phyloP scores from a whole-genome alignment of 2,329 filamentous ascomycete genomes.

The Ophiocordyceps australis region DNA sequence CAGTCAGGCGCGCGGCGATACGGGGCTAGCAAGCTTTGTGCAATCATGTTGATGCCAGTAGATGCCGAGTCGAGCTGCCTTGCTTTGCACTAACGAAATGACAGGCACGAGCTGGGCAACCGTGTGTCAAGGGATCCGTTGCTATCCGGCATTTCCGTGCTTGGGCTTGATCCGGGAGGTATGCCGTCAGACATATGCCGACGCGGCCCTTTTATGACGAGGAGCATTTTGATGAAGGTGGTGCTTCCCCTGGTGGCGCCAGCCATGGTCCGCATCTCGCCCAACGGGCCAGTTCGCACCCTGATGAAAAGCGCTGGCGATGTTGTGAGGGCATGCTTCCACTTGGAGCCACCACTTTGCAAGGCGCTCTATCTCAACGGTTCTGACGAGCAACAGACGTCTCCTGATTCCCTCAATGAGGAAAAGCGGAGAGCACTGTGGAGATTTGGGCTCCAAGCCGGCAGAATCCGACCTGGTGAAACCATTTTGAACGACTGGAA shows the following conservation, averaged over 20 bases:
- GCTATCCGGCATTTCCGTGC: conserved; percentile 14
- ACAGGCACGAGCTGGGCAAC: conserved; percentile 14
- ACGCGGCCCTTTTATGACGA: conserved; percentile 8
- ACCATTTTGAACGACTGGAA: conserved; percentile 10
- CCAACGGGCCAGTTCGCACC: conserved; percentile 13
- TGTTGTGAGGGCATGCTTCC: conserved; percentile 12
- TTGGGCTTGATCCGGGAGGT: conserved; percentile 18
- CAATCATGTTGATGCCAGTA: conserved; percentile 15
- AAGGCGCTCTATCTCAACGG: conserved; percentile 16
- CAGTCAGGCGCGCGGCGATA: conserved; percentile 15
- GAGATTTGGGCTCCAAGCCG: conserved; percentile 10
- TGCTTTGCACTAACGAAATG: neutral
- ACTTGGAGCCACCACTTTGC: conserved; percentile 8
- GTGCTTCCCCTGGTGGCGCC: conserved; percentile 8
- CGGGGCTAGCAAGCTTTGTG: conserved; percentile 18
- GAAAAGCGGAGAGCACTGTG: conserved; percentile 12
- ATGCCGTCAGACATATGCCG: conserved; percentile 15
- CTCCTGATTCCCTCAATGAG: conserved; percentile 11
- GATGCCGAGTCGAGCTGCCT: neutral
- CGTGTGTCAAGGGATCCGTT: conserved; percentile 15
- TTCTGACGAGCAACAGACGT: conserved; percentile 8
- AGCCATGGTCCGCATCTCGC: conserved; percentile 7
- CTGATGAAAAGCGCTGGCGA: conserved; percentile 14
- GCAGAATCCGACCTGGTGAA: conserved; percentile 8
- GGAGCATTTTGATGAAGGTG: conserved; percentile 6